Percentiles rank a stretch among this genome's conserved stretches.
phyloP scores from a whole-genome alignment of 192 early-diverging fungal species.

The Entomortierella beljakovae region DNA sequence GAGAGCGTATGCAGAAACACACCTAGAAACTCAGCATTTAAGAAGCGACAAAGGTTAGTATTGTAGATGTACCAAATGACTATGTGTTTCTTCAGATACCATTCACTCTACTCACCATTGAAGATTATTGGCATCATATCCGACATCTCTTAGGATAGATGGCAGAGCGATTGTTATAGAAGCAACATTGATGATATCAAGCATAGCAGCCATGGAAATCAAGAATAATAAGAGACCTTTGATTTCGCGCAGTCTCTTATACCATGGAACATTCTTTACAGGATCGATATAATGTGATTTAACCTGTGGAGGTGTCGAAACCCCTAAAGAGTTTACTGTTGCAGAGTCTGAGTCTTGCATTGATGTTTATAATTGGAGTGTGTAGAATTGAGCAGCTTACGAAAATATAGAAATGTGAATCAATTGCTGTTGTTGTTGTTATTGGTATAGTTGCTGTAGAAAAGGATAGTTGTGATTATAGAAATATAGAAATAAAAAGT shows the following conservation, averaged over 20 bases:
- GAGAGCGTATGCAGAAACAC: slow-evolving; percentile 24
- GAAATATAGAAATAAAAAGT: no score
- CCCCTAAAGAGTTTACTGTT: not conserved
- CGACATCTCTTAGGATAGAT: slow-evolving; percentile 26
- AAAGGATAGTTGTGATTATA: no score
- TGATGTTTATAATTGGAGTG: no score
- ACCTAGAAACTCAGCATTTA: not conserved
- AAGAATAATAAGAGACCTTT: slow-evolving; percentile 28
- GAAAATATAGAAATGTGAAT: no score
- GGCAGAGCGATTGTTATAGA: slow-evolving; percentile 36
- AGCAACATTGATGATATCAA: slow-evolving; percentile 42
- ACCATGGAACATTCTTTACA: slow-evolving; percentile 14
- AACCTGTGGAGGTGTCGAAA: not conserved
- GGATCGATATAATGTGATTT: not conserved
- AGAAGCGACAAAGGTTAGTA: not conserved
- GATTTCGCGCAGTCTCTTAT: slow-evolving; percentile 17
- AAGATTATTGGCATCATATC: slow-evolving; percentile 19
- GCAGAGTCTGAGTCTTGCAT: not conserved
- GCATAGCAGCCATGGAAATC: slow-evolving; percentile 27
- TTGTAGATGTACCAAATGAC: not conserved
- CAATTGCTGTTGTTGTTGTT: no score
- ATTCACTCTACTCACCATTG: slow-evolving; percentile 27
- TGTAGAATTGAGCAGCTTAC: no score
- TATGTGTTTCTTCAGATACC: no score
- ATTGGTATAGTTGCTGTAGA: no score